Evolutionary conservation across 75 land plant species (phyloP), one percentile per base, ranked within the genome.

Genomic region (Gnetum montanum): DNA sequence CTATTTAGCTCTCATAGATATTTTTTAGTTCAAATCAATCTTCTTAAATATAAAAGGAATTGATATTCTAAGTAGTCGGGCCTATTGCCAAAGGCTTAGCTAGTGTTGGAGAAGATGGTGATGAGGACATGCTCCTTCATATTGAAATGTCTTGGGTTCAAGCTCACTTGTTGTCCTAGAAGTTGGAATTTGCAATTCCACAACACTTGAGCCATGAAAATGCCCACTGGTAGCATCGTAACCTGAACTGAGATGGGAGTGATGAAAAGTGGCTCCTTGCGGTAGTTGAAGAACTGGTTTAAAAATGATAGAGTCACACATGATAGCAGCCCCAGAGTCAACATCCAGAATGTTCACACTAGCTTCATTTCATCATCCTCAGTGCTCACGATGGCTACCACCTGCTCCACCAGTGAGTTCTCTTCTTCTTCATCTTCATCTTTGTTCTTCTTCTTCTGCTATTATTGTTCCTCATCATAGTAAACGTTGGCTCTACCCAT

Each of bases 111-210:
- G 47, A 90, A 85, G 25, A 90, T 75, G 4, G 90, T 70, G 36
- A 90, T 85, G 28, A 80, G 59, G 37, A 82, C 96, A 48, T 90
- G 96, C 73, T 90, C 96, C 65, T 90, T 79, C 44, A 79, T 59
- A 61, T 84, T 88, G 63, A 88, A 88, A n/a, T 84, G 93, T 18
- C 88, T 84, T 18, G 49, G 49, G 24, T 46, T 46, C 25, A 46
- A 19, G 0, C 26, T 22, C 25, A 46, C 19, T 4, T 46, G 20
- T 18, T 41, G 25, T 5, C 49, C 49, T 26, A 46, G 24, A 15
- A 25, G 1, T 4, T 29, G 51, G 31, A 49, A 15, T 49, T 16
- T 49, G 51, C 13, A 49, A 27, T 3, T 49, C 28, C 8, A 31
- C 51, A 49, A 18, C 26, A 24, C 51, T 11, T 29, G 3, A 5